phyloP scores from a whole-genome alignment of 2,329 filamentous ascomycete genomes.

The Aspergillus fischeri region DNA sequence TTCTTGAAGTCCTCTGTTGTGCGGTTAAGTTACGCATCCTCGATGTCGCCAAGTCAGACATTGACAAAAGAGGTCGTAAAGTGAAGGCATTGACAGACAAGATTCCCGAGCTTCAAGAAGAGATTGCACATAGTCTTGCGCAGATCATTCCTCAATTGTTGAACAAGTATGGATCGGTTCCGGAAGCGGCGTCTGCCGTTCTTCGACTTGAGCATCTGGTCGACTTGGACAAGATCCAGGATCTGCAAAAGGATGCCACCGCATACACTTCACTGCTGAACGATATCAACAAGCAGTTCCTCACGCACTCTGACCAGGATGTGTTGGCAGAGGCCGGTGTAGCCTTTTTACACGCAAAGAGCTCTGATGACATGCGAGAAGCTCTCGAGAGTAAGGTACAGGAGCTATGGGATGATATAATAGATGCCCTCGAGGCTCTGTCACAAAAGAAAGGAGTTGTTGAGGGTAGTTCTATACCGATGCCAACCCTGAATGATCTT shows the following conservation, averaged over 20 bases:
- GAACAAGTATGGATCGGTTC: conserved; percentile 88
- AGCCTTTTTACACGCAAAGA: conserved; percentile 78
- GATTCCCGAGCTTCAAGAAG: conserved; percentile 66
- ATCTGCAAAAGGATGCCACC: conserved; percentile 79
- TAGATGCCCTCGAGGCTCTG: conserved; percentile 68
- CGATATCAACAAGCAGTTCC: conserved; percentile 90
- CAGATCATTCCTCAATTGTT: conserved; percentile 76
- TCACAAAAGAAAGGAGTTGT: conserved; percentile 69
- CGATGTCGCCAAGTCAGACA: conserved; percentile 59
- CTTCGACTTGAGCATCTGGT: conserved; percentile 81
- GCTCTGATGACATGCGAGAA: conserved; percentile 85
- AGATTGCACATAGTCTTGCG: conserved; percentile 72
- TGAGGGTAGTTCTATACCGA: conserved; percentile 63
- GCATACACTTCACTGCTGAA: conserved; percentile 78
- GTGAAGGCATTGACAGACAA: conserved; percentile 60
- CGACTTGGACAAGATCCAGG: conserved; percentile 81
- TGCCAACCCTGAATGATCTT: conserved; percentile 63
- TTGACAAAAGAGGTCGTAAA: conserved; percentile 53
- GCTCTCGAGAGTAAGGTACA: conserved; percentile 75
- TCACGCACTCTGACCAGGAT: conserved; percentile 80
- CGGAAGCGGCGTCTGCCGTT: conserved; percentile 79
- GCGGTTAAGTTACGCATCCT: conserved; percentile 71
- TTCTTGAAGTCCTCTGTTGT: conserved; percentile 82
- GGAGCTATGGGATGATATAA: conserved; percentile 78
- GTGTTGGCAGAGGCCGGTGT: conserved; percentile 80